Percentiles rank a stretch among this genome's conserved stretches.
These are phyloP conservation scores for Pythium utonaiense DNA, from an alignment of 352 stramenopile species.

Conservation along the genomic window DNA sequence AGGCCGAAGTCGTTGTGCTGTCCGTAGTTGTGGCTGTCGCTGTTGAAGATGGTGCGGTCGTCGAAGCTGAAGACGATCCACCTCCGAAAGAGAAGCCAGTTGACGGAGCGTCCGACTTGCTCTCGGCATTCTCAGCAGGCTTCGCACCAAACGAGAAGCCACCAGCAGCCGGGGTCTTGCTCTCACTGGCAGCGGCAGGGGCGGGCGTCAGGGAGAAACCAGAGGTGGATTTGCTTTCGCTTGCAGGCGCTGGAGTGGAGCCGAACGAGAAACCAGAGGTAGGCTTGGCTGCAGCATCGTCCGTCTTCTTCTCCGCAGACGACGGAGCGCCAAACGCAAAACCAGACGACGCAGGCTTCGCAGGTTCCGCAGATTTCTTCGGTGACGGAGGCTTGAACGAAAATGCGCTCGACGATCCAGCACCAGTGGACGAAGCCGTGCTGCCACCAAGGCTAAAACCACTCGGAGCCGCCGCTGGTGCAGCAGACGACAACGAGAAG, in stretches of 20 bases:
- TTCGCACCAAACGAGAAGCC: conserved; percentile 25
- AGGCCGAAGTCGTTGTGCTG: conserved; percentile 15
- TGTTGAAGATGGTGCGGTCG: conserved; percentile 9
- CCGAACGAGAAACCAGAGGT: too few species aligned
- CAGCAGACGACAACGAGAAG: conserved; percentile 15
- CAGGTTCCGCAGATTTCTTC: conserved; percentile 24
- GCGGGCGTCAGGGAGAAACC: conserved; percentile 11
- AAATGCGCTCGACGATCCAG: conserved; percentile 10
- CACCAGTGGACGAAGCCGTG: neutral
- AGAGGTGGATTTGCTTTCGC: too few species aligned
- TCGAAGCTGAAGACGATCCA: conserved; percentile 9
- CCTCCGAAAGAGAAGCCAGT: conserved; percentile 28
- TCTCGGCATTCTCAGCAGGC: conserved; percentile 9
- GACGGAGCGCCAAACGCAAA: conserved; percentile 18
- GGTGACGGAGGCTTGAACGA: conserved; percentile 27
- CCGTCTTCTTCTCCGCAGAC: conserved; percentile 16
- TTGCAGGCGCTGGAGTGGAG: too few species aligned
- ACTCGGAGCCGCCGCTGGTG: neutral
- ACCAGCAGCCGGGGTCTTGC: conserved; percentile 6
- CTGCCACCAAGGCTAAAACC: conserved; percentile 24
- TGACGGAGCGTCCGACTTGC: conserved; percentile 9
- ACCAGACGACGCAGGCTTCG: conserved; percentile 7
- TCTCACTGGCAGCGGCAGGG: conserved; percentile 11
- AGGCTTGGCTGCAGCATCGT: conserved; percentile 10
- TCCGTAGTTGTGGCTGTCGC: conserved; percentile 19